A percentile compares a stretch with the other conserved stretches of the same genome.
These are phyloP conservation scores for Zancudomyces culisetae DNA, from an alignment of 371 early-diverging fungal species.

Conservation along the genomic window DNA sequence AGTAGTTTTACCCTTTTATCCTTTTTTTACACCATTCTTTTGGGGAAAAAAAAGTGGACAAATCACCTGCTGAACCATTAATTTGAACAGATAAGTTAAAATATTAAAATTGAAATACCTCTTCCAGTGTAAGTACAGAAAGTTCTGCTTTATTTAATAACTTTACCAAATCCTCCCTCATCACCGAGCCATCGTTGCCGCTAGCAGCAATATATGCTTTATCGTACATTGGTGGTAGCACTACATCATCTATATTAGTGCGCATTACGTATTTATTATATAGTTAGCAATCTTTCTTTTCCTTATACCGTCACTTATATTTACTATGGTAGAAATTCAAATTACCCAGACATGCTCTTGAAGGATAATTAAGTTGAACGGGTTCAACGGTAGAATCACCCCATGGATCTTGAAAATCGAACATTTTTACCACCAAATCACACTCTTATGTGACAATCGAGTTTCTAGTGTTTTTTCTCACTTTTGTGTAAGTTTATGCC, in stretches of 20 bases:
- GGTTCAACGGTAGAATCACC: not conserved
- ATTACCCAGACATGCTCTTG: not conserved
- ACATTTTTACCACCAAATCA: no score
- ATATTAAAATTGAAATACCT: conserved; percentile 3
- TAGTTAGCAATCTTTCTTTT: not conserved
- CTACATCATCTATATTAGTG: conserved; percentile 14
- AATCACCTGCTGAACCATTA: no score
- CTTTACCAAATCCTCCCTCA: conserved; percentile 15
- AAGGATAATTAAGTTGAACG: not conserved
- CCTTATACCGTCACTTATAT: no score
- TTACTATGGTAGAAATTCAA: no score
- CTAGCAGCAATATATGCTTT: conserved; percentile 13
- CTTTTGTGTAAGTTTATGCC: no score
- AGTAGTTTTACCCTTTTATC: no score
- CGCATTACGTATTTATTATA: not conserved
- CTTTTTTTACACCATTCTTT: no score
- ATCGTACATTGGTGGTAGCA: conserved; percentile 18
- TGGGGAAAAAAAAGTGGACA: no score
- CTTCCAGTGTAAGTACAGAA: conserved; percentile 10
- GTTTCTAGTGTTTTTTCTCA: no score
- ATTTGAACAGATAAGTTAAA: no score
- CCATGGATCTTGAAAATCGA: conserved; percentile 2
- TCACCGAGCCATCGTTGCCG: conserved; percentile 12
- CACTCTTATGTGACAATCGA: no score
- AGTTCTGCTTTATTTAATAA: conserved; percentile 2